phyloP scores from a whole-genome alignment of 495 filamentous ascomycete species.

The Talaromyces thailandensis region DNA sequence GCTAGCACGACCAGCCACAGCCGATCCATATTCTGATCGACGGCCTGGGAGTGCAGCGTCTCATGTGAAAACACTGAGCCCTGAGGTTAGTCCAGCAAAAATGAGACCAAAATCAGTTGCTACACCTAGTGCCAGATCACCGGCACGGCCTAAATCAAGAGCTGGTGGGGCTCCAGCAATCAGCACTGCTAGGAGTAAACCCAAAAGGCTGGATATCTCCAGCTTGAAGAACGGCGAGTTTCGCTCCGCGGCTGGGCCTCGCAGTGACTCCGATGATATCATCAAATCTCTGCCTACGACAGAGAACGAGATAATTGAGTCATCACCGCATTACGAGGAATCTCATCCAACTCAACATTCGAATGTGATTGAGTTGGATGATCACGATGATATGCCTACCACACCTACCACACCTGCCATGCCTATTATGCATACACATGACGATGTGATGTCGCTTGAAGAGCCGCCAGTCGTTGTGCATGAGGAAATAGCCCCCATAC shows the following conservation, averaged over 20 bases:
- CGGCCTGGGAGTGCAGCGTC: constrained; percentile 22
- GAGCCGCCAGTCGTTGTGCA: neutral
- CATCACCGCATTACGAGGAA: neutral
- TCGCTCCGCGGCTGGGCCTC: constrained; percentile 11
- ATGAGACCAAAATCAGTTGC: constrained; percentile 19
- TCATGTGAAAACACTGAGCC: constrained; percentile 22
- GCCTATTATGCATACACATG: neutral
- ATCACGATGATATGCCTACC: neutral
- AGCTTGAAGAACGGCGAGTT: constrained; percentile 22
- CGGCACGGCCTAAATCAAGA: constrained; percentile 23
- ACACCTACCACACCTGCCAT: neutral
- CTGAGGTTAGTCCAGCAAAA: constrained; percentile 34
- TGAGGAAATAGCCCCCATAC: neutral
- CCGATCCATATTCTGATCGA: constrained; percentile 45
- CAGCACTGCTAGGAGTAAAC: constrained; percentile 23
- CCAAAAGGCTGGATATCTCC: constrained; percentile 30
- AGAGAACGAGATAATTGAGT: neutral
- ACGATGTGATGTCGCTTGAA: neutral
- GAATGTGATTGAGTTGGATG: neutral
- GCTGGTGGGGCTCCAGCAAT: constrained; percentile 16
- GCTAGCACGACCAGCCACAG: constrained; percentile 44
- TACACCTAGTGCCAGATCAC: constrained; percentile 20
- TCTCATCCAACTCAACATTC: neutral
- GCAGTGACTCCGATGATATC: constrained; percentile 17
- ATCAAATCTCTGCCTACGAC: neutral